Base-by-base conservation (phyloP, 2,329 filamentous ascomycete species). In the Xylaria sp. region DNA sequence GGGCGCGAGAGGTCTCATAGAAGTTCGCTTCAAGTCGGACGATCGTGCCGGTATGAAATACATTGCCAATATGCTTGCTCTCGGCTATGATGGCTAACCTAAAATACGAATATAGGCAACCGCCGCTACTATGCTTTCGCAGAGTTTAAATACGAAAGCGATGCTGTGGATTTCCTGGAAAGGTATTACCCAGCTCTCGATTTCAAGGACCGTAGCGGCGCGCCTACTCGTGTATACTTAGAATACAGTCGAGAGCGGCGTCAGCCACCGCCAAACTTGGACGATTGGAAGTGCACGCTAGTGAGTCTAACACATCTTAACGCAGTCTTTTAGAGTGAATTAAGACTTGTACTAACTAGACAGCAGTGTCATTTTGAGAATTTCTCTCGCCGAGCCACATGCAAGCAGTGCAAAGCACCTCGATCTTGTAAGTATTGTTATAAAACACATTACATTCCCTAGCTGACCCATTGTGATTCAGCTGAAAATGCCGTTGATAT, bases 251-350 rank as follows among this genome's bases (percentile, higher is more conserved):
- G 76, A 45, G 74, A 77, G 43, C 78, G 78, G 28, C 78, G 79
- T 2, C 77, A 80, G 23, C 69, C 72, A 6, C 72, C 73, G 2
- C 72, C 74, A n/a, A 76, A 71, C 36, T 72, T 78, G 5, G 79
- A 80, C 45, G 80, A 80, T 63, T 83, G 81, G 81, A 78, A 79
- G 52, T 83, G 81, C 67, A 72, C 75, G 12, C 76, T 79, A 69
- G 81, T 81, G 68, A 74, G 75, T 61, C 39, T 43, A 10, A 12
- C 45, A 30, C 28, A 30, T 10, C 7, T 18, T 8, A 13, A 34
- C 25, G 1, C 12, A 15, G 8, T 39, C 9, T 30, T 28, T 39
- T 10, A 39, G 39, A 43, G 34, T 52, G n/a, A 23, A 15, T 34
- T 1, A 15, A 12, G 53, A 50, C 7, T 20, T 48, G 20, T 30